Evolutionary conservation across 1,284 basidiomycete species (phyloP), one percentile per base, ranked within the genome.

Genomic region (Inonotus hispidus): DNA sequence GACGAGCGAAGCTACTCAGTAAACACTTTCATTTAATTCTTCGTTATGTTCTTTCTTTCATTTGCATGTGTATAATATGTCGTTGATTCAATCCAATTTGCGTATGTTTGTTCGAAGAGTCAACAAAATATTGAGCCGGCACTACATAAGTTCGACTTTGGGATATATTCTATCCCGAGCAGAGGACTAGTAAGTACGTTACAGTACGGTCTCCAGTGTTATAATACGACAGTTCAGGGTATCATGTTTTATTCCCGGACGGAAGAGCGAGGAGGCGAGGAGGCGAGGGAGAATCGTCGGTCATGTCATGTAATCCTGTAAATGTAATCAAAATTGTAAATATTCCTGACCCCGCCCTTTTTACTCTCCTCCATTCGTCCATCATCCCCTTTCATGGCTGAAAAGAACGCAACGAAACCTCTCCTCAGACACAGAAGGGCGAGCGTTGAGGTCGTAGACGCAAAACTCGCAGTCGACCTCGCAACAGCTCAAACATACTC

Each of bases 401-500:
- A 32, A 41, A 39, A 23, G 19, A 11, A 46, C 14, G 35, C 56
- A 47, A 37, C 39, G 16, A 56, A 35, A 35, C 29, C 60, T 3
- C 27, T 53, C 23, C 32, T 29, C 16, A 56, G 46, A 54, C 58
- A 39, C 50, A 39, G 58, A 37, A 49, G 47, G 21, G 58, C 53
- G 71, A 80, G 83, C 6, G 78, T 88, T 56, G 83, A 87, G 65
- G 78, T 88, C 25, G 84, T 92, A 56, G 87, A 91, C 71, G 88
- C 90, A 58, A 90, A 90, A 69, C 79, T 84, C 62, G 90, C 90
- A 3, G 84, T 92, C 29, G 90, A 90, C 71, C 82, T 92, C 55
- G 90, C 90, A n/a, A 92, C 89, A 6, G 85, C 85, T 16, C 90
- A 92, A 73, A 80, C 85, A 2, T 90, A 90, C 68, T 85, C 86